Percentiles rank a stretch among this genome's conserved stretches.
Conservation (phyloP, 2,329 filamentous ascomycete species). For the Sporothrix dimorphospora region DNA sequence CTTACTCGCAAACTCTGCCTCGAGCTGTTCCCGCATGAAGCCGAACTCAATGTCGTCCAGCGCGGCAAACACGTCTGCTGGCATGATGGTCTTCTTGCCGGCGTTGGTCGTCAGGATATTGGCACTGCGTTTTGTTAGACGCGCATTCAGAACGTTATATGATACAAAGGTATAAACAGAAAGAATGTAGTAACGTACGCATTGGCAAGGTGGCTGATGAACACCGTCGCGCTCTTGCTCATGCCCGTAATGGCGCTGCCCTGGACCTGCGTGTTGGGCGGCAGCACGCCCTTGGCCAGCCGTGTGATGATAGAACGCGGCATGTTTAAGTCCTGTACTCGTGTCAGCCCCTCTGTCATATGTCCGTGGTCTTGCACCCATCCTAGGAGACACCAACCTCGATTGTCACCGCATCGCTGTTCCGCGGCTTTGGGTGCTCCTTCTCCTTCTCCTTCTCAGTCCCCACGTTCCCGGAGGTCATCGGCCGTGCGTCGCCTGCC, state of each 20-base stretch:
- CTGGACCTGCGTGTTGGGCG: slow-evolving; percentile 80
- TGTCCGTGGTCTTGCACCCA: not conserved
- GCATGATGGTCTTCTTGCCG: slow-evolving; percentile 79
- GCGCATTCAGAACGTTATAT: not conserved
- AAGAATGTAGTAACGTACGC: slow-evolving; percentile 65
- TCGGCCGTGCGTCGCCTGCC: not conserved
- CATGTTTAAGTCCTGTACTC: slow-evolving; percentile 67
- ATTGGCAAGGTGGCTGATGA: slow-evolving; percentile 77
- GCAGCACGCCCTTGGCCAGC: slow-evolving; percentile 77
- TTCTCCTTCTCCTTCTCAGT: slow-evolving; percentile 37
- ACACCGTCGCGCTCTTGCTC: slow-evolving; percentile 80
- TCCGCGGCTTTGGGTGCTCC: slow-evolving; percentile 34
- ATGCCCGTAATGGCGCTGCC: slow-evolving; percentile 79
- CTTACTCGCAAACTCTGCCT: slow-evolving; percentile 76
- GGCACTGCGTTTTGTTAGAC: slow-evolving; percentile 54
- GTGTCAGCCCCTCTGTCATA: not conserved
- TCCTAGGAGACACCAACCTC: slow-evolving; percentile 49
- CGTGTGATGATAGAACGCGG: slow-evolving; percentile 82
- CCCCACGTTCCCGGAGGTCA: slow-evolving; percentile 39
- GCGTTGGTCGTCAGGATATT: slow-evolving; percentile 69
- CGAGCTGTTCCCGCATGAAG: slow-evolving; percentile 69
- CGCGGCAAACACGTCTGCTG: slow-evolving; percentile 74
- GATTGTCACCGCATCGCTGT: slow-evolving; percentile 50
- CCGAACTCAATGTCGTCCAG: slow-evolving; percentile 76
- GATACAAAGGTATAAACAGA: not conserved